phyloP scores from a whole-genome alignment of 495 filamentous ascomycete species.

The Stereocaulon alpinum region DNA sequence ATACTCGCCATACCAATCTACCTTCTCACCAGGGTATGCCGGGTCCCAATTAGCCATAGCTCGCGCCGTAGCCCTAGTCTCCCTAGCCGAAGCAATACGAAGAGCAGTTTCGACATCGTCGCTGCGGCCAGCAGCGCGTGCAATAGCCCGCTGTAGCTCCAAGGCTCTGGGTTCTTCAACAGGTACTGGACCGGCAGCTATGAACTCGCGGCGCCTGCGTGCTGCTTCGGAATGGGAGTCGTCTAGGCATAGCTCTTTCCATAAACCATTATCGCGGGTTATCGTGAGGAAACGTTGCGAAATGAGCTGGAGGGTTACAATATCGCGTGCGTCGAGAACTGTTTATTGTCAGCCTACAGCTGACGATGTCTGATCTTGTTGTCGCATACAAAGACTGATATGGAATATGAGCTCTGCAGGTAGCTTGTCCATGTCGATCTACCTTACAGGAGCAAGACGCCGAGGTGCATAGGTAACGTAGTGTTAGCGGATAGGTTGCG shows the following conservation, averaged over 20 bases:
- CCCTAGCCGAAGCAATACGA: constrained; percentile 22
- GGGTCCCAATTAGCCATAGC: constrained; percentile 75
- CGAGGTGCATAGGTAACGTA: too few relatives aligned
- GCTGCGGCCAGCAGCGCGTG: constrained; percentile 19
- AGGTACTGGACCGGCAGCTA: constrained; percentile 25
- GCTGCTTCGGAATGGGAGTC: constrained; percentile 48
- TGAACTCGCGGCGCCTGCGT: constrained; percentile 33
- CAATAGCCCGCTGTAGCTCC: constrained; percentile 31
- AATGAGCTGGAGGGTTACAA: constrained; percentile 60
- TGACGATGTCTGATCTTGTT: background rate
- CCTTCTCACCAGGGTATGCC: constrained; percentile 51
- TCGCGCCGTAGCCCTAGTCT: constrained; percentile 33
- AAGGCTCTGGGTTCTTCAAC: constrained; percentile 23
- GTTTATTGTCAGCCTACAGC: constrained; percentile 4
- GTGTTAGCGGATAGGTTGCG: background rate
- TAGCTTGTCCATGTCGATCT: constrained; percentile 45
- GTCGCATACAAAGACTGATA: constrained; percentile 56
- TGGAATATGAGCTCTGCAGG: constrained; percentile 71
- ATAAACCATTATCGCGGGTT: constrained; percentile 63
- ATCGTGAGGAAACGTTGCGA: constrained; percentile 57
- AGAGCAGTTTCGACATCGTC: constrained; percentile 14
- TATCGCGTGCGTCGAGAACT: constrained; percentile 61
- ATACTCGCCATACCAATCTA: constrained; percentile 83
- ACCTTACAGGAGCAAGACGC: background rate
- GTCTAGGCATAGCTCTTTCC: constrained; percentile 66